Evolutionary conservation across 768 basidiomycete species (phyloP).

Genomic region (Kwoniella sp.): DNA sequence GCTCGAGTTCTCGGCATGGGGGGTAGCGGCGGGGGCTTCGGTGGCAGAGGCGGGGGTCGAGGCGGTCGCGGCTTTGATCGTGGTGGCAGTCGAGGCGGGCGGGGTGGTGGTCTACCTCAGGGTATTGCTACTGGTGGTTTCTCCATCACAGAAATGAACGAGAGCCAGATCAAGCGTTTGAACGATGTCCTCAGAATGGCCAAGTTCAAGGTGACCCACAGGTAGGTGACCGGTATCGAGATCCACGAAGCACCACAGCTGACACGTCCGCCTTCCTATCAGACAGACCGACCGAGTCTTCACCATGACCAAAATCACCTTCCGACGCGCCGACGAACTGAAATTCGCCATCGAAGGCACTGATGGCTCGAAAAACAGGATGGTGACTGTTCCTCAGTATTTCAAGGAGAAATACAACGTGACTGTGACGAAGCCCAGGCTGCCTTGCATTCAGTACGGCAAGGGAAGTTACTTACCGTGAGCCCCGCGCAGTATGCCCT

Average conservation of each 20-base stretch:
- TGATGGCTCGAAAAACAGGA: conserved; percentile 37
- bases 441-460: conserved; percentile 43
- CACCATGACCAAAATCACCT: conserved; percentile 28
- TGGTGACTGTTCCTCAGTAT: conserved; percentile 37
- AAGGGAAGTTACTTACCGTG: conserved; percentile 45
- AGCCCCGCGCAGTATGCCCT: conserved; percentile 4
- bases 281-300: conserved; percentile 25
- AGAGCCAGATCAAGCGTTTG: conserved; percentile 31
- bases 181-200: conserved; percentile 39
- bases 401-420: conserved; percentile 41
- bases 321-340: conserved; percentile 35
- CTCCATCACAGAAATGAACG: conserved; percentile 25
- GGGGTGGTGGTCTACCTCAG: conserved; percentile 18
- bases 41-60: conserved; percentile 31
- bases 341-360: conserved; percentile 38
- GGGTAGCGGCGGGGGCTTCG: conserved; percentile 26
- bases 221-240: conserved; percentile 26
- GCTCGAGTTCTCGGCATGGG: conserved; percentile 35
- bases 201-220: conserved; percentile 46
- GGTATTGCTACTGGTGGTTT: conserved; percentile 21
- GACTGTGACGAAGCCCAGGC: conserved; percentile 39
- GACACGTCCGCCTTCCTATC: conserved; percentile 3
- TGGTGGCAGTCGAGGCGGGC: conserved; percentile 29
- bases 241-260: neutral
- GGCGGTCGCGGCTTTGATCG: conserved; percentile 23